Evolutionary conservation across 2,329 filamentous ascomycete genomes (phyloP).

Genomic region (Chrysoporthe deuterocubensis): DNA sequence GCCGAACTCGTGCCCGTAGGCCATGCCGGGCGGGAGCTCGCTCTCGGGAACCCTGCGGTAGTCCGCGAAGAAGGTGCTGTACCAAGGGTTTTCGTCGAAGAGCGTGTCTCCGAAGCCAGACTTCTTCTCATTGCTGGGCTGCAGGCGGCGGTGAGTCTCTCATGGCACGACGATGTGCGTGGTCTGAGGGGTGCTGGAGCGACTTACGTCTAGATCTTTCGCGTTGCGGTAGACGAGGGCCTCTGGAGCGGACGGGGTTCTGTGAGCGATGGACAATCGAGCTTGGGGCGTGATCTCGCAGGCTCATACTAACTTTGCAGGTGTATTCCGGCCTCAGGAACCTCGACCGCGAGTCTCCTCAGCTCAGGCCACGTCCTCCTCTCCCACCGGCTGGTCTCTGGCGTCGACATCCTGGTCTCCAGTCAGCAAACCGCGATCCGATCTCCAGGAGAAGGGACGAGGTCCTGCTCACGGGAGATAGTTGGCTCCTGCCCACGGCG

Average conservation of each 20-base stretch:
- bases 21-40: constrained; percentile 66
- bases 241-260: constrained; percentile 42
- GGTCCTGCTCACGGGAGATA: constrained; percentile 64
- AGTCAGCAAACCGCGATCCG: not conserved
- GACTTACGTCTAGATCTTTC: constrained; percentile 57
- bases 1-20: constrained; percentile 76
- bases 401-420: constrained; percentile 47
- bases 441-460: not conserved
- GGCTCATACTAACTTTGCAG: constrained; percentile 57
- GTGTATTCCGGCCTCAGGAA: constrained; percentile 80
- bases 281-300: too few relatives aligned
- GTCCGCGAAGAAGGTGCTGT: constrained; percentile 70
- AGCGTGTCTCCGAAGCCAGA: constrained; percentile 67
- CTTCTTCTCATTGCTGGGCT: not conserved
- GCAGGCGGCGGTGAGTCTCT: not conserved
- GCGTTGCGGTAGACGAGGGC: constrained; percentile 56
- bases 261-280: not conserved
- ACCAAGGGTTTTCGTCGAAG: constrained; percentile 73
- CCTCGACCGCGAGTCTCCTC: constrained; percentile 61
- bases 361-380: constrained; percentile 67
- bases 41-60: constrained; percentile 64
- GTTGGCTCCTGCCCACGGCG: constrained; percentile 87
- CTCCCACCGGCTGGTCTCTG: constrained; percentile 59
- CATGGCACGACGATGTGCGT: not conserved
- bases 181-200: not conserved